A percentile compares a stretch with the other conserved stretches of the same genome.
Evolutionary conservation across 108 stramenopile species (phyloP).

Genomic region (Discostella pseudostelligera): DNA sequence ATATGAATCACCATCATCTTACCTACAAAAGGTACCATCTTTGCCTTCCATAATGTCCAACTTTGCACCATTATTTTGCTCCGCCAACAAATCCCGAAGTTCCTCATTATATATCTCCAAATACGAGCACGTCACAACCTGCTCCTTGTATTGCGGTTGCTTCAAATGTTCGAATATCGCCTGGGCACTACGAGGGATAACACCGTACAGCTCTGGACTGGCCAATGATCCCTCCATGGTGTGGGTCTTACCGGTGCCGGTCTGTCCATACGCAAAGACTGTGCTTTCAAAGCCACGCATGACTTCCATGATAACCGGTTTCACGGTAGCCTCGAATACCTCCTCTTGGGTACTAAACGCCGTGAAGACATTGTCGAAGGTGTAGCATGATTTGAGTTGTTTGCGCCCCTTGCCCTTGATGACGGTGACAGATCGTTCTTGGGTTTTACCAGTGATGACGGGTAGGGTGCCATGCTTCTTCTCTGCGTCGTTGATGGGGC

Average conservation of each 20-base stretch:
- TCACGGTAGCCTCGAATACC: conserved; percentile 74
- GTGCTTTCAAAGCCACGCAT: conserved; percentile 69
- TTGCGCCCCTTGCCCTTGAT: conserved; percentile 68
- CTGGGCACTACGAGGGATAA: conserved; percentile 54
- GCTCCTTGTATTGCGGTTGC: conserved; percentile 53
- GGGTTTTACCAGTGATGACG: conserved; percentile 70
- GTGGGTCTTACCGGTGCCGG: conserved; percentile 81
- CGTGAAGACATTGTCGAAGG: conserved; percentile 83
- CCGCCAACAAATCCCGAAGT: conserved; percentile 76
- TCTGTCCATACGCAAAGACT: conserved; percentile 76
- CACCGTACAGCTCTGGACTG: conserved; percentile 55
- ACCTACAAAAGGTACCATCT: conserved; percentile 66
- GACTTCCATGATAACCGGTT: conserved; percentile 78
- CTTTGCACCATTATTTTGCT: conserved; percentile 42
- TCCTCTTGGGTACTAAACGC: conserved; percentile 75
- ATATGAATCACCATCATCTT: conserved; percentile 3
- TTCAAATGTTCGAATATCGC: conserved; percentile 68
- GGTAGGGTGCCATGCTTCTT: conserved; percentile 65
- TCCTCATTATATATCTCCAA: conserved; percentile 97
- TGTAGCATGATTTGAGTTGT: conserved; percentile 53
- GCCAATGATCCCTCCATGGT: conserved; percentile 79
- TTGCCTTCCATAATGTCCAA: conserved; percentile 82
- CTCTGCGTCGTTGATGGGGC: conserved; percentile 73
- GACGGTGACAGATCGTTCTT: conserved; percentile 66
- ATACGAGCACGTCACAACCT: conserved; percentile 70